Conservation (phyloP, 345 rosid genomes). For the Dimocarpus longan region DNA sequence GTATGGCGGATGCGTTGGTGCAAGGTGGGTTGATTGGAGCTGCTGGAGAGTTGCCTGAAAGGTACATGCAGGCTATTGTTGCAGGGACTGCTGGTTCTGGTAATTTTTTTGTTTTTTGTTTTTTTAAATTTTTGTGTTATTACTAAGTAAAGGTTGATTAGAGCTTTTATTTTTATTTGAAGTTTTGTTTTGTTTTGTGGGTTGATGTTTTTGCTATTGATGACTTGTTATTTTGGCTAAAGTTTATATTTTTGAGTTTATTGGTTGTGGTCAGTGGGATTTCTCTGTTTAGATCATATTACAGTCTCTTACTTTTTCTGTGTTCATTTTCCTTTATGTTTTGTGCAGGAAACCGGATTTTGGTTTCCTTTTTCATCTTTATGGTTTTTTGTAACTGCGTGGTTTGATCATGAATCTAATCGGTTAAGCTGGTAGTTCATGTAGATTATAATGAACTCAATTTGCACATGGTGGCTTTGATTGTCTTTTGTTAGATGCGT, state of each 20-base stretch:
- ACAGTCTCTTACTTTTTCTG: too few relatives aligned
- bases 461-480: not conserved
- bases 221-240: not conserved
- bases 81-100: constrained; percentile 99
- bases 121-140: not conserved
- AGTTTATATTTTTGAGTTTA: not conserved
- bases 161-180: not conserved
- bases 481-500: not conserved
- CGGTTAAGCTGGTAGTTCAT: not conserved
- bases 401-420: not conserved
- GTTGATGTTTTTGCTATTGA: constrained; percentile 3
- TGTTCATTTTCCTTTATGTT: too few relatives aligned
- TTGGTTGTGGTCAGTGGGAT: too few relatives aligned
- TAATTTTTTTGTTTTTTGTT: constrained; percentile 20
- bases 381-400: not conserved
- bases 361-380: not conserved
- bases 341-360: not conserved
- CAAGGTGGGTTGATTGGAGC: constrained; percentile 89
- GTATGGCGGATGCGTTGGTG: constrained; percentile 81
- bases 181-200: not conserved
- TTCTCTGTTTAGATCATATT: too few relatives aligned
- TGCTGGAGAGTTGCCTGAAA: constrained; percentile 90
- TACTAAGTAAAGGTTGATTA: not conserved
- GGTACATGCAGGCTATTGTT: constrained; percentile 91
- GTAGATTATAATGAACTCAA: not conserved